These are phyloP conservation scores for Yarrowia osloensis DNA, from an alignment of 805 yeast species.

Conservation along the genomic window DNA sequence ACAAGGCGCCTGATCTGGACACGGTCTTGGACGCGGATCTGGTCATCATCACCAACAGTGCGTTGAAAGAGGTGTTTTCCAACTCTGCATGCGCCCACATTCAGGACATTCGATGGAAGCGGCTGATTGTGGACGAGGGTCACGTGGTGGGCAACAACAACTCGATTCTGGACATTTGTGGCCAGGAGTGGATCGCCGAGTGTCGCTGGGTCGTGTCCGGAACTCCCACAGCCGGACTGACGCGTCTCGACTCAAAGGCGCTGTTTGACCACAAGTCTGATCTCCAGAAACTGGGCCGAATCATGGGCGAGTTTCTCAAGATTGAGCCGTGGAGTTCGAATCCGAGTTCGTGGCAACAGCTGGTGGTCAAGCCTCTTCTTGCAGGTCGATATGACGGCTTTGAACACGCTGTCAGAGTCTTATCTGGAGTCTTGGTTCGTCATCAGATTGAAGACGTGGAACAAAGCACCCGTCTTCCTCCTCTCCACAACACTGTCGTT, in stretches of 20 bases:
- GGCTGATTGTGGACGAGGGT: constrained; percentile 75
- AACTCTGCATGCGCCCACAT: neutral
- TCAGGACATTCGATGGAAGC: constrained; percentile 15
- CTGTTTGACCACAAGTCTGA: neutral
- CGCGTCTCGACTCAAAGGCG: constrained; percentile 41
- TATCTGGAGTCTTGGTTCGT: neutral
- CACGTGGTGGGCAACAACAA: constrained; percentile 57
- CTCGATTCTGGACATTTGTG: constrained; percentile 53
- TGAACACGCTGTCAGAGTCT: neutral
- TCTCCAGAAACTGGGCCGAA: constrained; percentile 16
- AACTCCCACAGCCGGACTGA: constrained; percentile 72
- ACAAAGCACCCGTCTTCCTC: neutral
- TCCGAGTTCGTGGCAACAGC: neutral
- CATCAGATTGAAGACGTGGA: neutral
- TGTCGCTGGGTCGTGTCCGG: constrained; percentile 76
- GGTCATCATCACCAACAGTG: neutral
- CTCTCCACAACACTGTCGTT: neutral
- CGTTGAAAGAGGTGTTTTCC: neutral
- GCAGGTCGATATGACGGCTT: neutral
- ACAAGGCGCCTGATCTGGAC: neutral
- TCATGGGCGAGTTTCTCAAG: constrained; percentile 14
- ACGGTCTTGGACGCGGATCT: neutral
- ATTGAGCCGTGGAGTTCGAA: constrained; percentile 9
- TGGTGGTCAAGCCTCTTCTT: neutral
- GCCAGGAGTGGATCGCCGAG: constrained; percentile 55